Conservation (phyloP, 768 basidiomycete genomes). For the Mrakia frigida region DNA sequence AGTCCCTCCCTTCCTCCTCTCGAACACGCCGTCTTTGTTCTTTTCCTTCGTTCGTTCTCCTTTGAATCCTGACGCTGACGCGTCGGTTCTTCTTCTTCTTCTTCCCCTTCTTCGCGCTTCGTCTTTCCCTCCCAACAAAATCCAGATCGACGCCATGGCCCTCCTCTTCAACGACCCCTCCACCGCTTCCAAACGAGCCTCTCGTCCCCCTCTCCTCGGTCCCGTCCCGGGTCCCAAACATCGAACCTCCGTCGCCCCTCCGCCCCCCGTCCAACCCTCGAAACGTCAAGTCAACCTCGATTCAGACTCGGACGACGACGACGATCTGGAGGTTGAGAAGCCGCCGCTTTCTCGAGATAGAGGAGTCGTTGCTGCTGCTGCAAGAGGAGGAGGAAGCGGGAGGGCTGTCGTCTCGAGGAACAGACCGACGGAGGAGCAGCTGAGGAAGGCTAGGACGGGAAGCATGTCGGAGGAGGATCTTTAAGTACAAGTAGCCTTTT, state of each 20-base stretch:
- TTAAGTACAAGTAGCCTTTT: too few species aligned
- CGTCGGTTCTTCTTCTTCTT: too few species aligned
- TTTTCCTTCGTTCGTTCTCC: not conserved
- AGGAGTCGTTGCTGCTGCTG: not conserved
- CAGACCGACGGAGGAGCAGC: not conserved
- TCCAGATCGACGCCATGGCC: slow-evolving; percentile 24
- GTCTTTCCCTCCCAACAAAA: too few species aligned
- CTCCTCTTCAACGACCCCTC: slow-evolving; percentile 19
- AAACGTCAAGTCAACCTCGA: not conserved
- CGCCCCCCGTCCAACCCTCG: not conserved
- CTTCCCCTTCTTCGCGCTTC: not conserved
- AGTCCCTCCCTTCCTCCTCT: not conserved
- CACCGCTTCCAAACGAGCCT: not conserved
- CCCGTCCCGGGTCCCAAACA: slow-evolving; percentile 15
- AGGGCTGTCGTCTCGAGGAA: not conserved
- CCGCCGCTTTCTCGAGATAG: not conserved
- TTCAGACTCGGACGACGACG: not conserved
- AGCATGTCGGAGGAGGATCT: not conserved
- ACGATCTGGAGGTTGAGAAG: not conserved
- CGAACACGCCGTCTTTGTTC: not conserved
- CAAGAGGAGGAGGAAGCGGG: not conserved
- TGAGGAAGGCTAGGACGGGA: not conserved
- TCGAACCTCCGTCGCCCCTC: slow-evolving; percentile 1
- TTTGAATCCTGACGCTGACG: not conserved
- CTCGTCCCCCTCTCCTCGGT: slow-evolving; percentile 1